These are phyloP conservation scores for Xylaria sp. DNA, from an alignment of 2,329 filamentous ascomycete species.

Conservation along the genomic window DNA sequence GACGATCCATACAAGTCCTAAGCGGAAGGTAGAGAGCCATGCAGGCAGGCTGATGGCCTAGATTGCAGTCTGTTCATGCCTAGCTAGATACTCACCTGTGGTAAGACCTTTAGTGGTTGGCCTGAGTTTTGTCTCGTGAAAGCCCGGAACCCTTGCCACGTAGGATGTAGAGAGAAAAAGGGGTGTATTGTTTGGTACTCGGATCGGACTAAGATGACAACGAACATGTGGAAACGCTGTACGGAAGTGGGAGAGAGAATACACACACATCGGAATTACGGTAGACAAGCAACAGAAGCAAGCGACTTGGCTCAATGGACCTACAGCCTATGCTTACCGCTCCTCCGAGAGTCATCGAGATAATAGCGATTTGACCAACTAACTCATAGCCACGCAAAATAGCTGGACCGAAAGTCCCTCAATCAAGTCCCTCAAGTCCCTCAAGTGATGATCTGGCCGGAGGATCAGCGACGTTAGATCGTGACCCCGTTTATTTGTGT, in stretches of 20 bases:
- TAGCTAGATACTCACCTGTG: constrained; percentile 6
- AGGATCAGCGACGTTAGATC: constrained; percentile 22
- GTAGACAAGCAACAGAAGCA: constrained; percentile 9
- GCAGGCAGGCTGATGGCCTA: constrained; percentile 20
- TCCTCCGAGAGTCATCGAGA: not conserved
- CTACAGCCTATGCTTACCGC: constrained; percentile 20
- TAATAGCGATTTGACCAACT: constrained; percentile 15
- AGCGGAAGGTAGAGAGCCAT: constrained; percentile 7
- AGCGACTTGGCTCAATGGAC: constrained; percentile 20
- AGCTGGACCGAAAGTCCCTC: constrained; percentile 9
- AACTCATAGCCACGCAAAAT: constrained; percentile 14
- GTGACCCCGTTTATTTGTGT: constrained; percentile 6
- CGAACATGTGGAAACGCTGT: not conserved
- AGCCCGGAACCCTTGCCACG: constrained; percentile 17
- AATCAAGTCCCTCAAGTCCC: no score
- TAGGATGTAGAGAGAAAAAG: constrained; percentile 14
- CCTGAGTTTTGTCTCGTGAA: constrained; percentile 4
- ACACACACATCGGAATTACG: constrained; percentile 7
- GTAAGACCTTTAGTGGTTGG: not conserved
- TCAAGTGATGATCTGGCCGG: constrained; percentile 13
- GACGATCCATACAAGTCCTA: not conserved
- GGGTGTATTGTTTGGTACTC: constrained; percentile 1
- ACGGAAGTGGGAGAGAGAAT: not conserved
- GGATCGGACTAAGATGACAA: constrained; percentile 2
- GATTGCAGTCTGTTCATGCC: constrained; percentile 25